Conservation (phyloP, 2,329 filamentous ascomycete genomes). For the Penicillium crustosum region DNA sequence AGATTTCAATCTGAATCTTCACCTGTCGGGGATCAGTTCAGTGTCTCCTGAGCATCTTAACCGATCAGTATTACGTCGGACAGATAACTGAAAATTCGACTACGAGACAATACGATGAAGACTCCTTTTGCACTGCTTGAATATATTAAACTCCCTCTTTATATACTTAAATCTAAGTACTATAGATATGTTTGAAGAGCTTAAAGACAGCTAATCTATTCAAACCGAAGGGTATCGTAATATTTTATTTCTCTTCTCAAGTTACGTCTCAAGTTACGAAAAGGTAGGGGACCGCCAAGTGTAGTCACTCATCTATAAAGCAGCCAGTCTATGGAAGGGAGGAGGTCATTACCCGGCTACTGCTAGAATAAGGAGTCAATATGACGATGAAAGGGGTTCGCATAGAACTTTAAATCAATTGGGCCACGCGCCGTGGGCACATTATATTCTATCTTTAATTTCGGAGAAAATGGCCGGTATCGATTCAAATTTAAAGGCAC, state of each 20-base stretch:
- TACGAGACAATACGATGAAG: not conserved
- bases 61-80: not conserved
- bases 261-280: not conserved
- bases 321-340: not conserved
- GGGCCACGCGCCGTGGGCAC: not conserved
- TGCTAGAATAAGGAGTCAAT: not conserved
- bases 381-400: not conserved
- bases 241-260: not conserved
- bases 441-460: not conserved
- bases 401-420: not conserved
- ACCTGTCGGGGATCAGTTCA: not conserved
- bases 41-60: not conserved
- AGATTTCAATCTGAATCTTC: constrained; percentile 10
- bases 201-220: not conserved
- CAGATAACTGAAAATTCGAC: not conserved
- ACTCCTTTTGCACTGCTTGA: no score
- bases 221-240: not conserved
- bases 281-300: not conserved
- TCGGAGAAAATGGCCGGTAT: not conserved
- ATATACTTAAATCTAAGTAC: not conserved
- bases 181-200: not conserved
- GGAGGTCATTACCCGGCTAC: not conserved
- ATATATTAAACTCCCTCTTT: not conserved
- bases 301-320: not conserved
- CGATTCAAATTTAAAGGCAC: no score